Percentiles rank a stretch among this genome's conserved stretches.
Conservation (phyloP, 176 grass and related monocot species). For the Microstegium vimineum region DNA sequence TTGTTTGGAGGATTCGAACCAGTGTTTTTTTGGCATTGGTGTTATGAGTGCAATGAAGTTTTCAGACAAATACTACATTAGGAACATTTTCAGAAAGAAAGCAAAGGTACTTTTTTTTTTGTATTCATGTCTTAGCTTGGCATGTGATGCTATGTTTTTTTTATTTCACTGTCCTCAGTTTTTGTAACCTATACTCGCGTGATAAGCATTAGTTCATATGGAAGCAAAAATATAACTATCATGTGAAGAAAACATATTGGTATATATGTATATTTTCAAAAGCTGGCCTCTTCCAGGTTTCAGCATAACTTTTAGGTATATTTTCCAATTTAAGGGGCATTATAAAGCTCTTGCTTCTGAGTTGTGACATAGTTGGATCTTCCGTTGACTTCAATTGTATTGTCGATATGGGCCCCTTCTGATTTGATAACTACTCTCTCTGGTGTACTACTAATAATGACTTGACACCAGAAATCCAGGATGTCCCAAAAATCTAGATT, state of each 20-base stretch:
- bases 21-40: background rate
- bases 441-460: background rate
- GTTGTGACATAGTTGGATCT: background rate
- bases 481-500: background rate
- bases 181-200: background rate
- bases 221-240: background rate
- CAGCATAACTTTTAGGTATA: background rate
- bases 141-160: background rate
- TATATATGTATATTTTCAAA: background rate
- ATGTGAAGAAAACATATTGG: background rate
- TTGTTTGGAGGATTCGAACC: background rate
- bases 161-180: background rate
- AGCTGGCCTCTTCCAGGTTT: background rate
- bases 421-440: background rate
- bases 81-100: background rate
- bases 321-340: background rate
- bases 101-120: background rate
- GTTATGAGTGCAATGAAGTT: constrained; percentile 6
- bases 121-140: background rate
- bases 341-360: background rate
- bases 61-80: background rate
- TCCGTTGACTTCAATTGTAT: background rate
- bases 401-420: background rate
- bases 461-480: background rate
- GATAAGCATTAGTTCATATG: background rate